phyloP scores from a whole-genome alignment of 2,329 filamentous ascomycete species.

The Blastomyces gilchristii region DNA sequence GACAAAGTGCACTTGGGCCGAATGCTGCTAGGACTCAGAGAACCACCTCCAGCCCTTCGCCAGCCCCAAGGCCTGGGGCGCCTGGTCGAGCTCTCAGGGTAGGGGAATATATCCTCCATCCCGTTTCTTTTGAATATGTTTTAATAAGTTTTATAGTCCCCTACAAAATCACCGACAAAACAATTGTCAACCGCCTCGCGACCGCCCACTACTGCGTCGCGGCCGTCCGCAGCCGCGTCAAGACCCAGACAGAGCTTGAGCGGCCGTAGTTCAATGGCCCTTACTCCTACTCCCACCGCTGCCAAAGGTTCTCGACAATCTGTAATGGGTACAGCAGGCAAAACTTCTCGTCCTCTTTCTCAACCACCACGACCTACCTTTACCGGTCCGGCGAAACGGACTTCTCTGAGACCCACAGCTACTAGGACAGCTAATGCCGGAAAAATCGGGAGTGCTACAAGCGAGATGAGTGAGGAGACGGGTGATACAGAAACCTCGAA shows the following conservation, averaged over 20 bases:
- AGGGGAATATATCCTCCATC: slow-evolving; percentile 16
- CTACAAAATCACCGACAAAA: slow-evolving; percentile 71
- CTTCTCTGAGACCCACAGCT: slow-evolving; percentile 24
- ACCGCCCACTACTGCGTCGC: slow-evolving; percentile 40
- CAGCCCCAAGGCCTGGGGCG: slow-evolving; percentile 46
- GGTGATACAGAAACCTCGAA: slow-evolving; percentile 8
- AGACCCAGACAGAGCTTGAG: slow-evolving; percentile 49
- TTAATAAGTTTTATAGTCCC: slow-evolving; percentile 46
- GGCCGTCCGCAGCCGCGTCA: slow-evolving; percentile 32
- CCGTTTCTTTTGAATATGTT: not conserved
- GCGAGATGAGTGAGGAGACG: slow-evolving; percentile 21
- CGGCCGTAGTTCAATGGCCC: slow-evolving; percentile 56
- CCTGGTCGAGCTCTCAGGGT: slow-evolving; percentile 31
- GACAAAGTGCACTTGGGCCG: slow-evolving; percentile 40
- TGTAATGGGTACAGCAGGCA: slow-evolving; percentile 25
- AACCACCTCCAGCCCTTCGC: slow-evolving; percentile 62
- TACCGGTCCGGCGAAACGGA: slow-evolving; percentile 24
- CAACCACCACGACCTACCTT: slow-evolving; percentile 20
- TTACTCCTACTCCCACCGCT: slow-evolving; percentile 38
- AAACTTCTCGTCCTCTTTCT: slow-evolving; percentile 26
- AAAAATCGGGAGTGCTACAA: slow-evolving; percentile 20
- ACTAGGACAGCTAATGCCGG: slow-evolving; percentile 21
- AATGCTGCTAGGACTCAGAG: slow-evolving; percentile 55
- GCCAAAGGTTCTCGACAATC: slow-evolving; percentile 33
- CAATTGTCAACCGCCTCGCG: slow-evolving; percentile 47